These are phyloP conservation scores for Helicocarpus griseus DNA, from an alignment of 2,329 filamentous ascomycete genomes.

Conservation along the genomic window DNA sequence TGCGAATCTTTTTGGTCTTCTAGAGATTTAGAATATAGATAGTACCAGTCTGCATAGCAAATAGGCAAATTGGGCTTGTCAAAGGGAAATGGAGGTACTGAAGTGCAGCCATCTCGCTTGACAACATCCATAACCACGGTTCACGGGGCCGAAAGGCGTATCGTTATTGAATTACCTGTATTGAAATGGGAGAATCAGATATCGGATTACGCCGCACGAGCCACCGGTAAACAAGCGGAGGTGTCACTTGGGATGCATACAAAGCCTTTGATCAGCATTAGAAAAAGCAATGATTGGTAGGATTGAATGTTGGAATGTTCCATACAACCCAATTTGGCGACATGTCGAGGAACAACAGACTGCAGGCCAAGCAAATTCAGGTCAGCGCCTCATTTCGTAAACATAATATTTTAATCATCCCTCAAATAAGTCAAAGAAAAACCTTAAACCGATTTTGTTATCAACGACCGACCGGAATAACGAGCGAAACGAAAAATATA, in stretches of 20 bases:
- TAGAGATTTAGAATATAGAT: no score
- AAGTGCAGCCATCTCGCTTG: not conserved
- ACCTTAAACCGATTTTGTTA: not conserved
- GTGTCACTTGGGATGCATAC: not conserved
- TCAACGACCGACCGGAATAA: not conserved
- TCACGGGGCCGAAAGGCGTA: not conserved
- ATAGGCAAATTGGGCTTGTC: no score
- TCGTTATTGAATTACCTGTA: not conserved
- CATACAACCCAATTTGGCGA: not conserved
- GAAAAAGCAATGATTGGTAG: not conserved
- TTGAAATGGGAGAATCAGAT: not conserved
- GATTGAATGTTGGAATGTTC: not conserved
- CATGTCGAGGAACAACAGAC: not conserved
- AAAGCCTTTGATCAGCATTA: not conserved
- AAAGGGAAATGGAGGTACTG: no score
- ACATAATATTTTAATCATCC: no score
- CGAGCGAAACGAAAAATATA: constrained; percentile 6
- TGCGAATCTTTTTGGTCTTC: no score
- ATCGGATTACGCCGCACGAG: not conserved
- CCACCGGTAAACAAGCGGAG: not conserved
- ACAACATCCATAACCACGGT: not conserved
- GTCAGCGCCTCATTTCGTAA: not conserved
- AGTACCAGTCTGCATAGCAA: no score
- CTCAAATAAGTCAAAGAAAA: no score
- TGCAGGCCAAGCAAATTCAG: not conserved